These are phyloP conservation scores for Hypoxylon cercidicola DNA, from an alignment of 495 filamentous ascomycete genomes.

Conservation along the genomic window DNA sequence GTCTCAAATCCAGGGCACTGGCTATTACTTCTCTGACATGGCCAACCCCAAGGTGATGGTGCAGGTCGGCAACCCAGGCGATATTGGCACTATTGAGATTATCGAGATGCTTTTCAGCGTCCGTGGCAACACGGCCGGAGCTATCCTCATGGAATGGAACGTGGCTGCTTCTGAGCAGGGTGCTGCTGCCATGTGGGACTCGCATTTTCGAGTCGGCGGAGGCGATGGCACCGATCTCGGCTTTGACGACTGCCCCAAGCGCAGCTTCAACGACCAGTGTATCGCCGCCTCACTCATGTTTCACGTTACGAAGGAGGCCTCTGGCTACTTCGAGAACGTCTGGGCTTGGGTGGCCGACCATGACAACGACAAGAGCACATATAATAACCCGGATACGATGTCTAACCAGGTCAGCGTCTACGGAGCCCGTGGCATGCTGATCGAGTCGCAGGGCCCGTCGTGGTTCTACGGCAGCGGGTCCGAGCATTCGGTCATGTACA, in stretches of 20 bases:
- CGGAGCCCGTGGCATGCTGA: constrained; percentile 65
- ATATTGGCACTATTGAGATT: constrained; percentile 63
- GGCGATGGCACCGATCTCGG: constrained; percentile 72
- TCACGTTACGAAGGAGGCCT: constrained; percentile 67
- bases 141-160: constrained; percentile 52
- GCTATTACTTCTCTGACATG: constrained; percentile 56
- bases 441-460: constrained; percentile 55
- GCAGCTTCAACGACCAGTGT: constrained; percentile 48
- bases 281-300: constrained; percentile 71
- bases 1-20: constrained; percentile 44
- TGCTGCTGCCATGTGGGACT: constrained; percentile 43
- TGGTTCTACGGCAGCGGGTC: constrained; percentile 70
- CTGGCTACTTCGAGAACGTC: constrained; percentile 74
- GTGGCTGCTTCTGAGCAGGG: constrained; percentile 1
- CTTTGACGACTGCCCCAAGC: constrained; percentile 62
- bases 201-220: constrained; percentile 55
- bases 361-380: constrained; percentile 65
- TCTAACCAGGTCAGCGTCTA: constrained; percentile 64
- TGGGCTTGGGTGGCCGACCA: constrained; percentile 66
- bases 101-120: constrained; percentile 53
- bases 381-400: constrained; percentile 5
- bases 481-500: constrained; percentile 78
- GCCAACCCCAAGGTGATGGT: constrained; percentile 58
- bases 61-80: constrained; percentile 60
- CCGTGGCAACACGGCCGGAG: constrained; percentile 44